These are phyloP conservation scores for Exophiala bonariae DNA, from an alignment of 2,329 filamentous ascomycete genomes.

Conservation along the genomic window DNA sequence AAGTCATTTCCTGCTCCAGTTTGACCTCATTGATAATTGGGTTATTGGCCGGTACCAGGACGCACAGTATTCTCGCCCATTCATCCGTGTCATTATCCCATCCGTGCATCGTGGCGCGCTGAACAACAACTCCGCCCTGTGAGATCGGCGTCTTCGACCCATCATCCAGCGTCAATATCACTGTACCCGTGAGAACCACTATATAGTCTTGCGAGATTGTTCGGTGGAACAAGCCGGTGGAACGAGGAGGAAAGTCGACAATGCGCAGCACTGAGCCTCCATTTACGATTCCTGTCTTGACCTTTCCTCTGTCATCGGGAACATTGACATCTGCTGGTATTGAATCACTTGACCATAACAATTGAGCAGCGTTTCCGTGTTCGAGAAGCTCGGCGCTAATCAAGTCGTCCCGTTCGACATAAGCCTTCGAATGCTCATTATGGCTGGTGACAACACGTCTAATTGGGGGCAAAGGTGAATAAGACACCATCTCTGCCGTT, in stretches of 20 bases:
- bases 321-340: constrained; percentile 2
- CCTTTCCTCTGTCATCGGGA: neutral
- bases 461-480: too few relatives aligned
- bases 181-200: constrained; percentile 28
- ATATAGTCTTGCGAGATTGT: constrained; percentile 30
- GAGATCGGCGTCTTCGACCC: constrained; percentile 25
- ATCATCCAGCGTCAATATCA: constrained; percentile 28
- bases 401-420: too few relatives aligned
- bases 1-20: neutral
- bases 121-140: constrained; percentile 28
- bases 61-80: constrained; percentile 5
- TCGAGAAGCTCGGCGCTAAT: too few relatives aligned
- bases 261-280: constrained; percentile 18
- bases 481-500: too few relatives aligned
- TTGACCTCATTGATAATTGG: neutral
- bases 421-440: too few relatives aligned
- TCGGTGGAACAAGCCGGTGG: constrained; percentile 26
- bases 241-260: constrained; percentile 24
- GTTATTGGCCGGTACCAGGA: neutral
- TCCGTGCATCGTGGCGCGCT: constrained; percentile 16
- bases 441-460: too few relatives aligned
- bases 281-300: constrained; percentile 6
- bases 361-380: too few relatives aligned
- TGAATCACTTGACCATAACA: constrained; percentile 32
- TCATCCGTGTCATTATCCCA: constrained; percentile 11